Base-by-base conservation (phyloP, 257 asterid species). In the Leonotis leonurus region DNA sequence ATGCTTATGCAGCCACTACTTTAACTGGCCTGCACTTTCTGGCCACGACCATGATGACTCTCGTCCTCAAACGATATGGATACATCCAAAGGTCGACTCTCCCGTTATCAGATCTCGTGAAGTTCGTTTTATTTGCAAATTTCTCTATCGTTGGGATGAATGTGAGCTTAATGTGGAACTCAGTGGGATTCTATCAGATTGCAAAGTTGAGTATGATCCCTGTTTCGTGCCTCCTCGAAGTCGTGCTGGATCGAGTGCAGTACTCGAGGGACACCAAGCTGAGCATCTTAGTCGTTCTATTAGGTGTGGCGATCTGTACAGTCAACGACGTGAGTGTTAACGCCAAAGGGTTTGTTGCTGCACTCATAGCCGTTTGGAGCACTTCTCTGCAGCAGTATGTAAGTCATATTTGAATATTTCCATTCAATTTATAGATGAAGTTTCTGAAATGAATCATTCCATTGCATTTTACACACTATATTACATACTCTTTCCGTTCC, bases 161-260 rank as follows among this genome's bases (percentile, higher is more conserved):
- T 71, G 91, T 88, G 62, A 91, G 98, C 73, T 74, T 91, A 56
- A 91, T 91, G 98, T 91, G 98, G 98, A 91, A 88, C 61, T 91
- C 98, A 2, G 98, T 91, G 67, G 98, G 98, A 75, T 88, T 88
- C 70, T 91, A 91, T 77, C 92, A 91, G 98, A 91, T 91, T 65
- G 98, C 98, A 57, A 91, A 91, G 81, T 72, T 91, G 78, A 91
- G 85, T 58, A 88, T 91, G 97, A 89, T 91, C 59, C 98, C 98
- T 0, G 97, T 89, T 39, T 89, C 97, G 39, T 91, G 98, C 79
- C 76, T 91, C 71, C 62, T 91, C 66, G 97, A 91, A 84, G 81
- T 91, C 25, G 82, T 83, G 36, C 77, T 89, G 57, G 97, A 84
- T 79, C 78, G 78, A 72, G 80, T 89, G 45, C 80, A 82, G 32